Base-by-base conservation (phyloP, 2,329 filamentous ascomycete genomes). In the Westerdykella aurantiaca region DNA sequence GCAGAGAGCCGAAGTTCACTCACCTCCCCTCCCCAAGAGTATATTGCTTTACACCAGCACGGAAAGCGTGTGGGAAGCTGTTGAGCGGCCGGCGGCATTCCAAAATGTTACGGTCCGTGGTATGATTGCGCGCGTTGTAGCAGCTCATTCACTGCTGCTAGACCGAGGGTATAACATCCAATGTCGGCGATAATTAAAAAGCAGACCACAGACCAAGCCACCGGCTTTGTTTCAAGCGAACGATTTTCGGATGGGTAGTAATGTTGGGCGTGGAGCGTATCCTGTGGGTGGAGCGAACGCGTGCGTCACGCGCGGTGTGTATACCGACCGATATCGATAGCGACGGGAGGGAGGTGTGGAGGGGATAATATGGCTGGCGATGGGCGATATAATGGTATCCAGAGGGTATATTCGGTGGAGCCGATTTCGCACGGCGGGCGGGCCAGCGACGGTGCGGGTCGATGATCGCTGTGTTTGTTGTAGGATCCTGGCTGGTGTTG, bases 1-100 rank as follows among this genome's bases (percentile, higher is more conserved):
- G 16, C 12, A 12, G 25, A 29, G 22, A 12, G 16, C 12, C 2
- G 25, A 29, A 29, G 4, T 12, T 29, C 37, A 61, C 64, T 47
- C 51, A 69, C 68, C 63, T 95, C 89, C 73, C 89, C 89, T 68
- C 88, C 88, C 86, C 88, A 95, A 14, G 88, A 95, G 68, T 95
- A 95, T 35, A 94, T 80, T 33, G 89, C 89, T 69, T 88, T 81
- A 66, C 86, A 90, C 88, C 88, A 94, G 70, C 88, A 95, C 45
- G 89, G 89, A 66, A 95, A 95, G 60, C 81, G 82, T 60, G 78
- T 81, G 11, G 88, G 89, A 51, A 93, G 71, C 60, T 68, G 59
- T 46, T 73, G 71, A 43, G 73, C 57, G 43, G 63, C 61, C 35
- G 69, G 66, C 46, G 71, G 68, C 75, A 78, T 78, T 31, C 40